phyloP scores from a whole-genome alignment of 345 rosid genomes.

The Citrus trifoliata region DNA sequence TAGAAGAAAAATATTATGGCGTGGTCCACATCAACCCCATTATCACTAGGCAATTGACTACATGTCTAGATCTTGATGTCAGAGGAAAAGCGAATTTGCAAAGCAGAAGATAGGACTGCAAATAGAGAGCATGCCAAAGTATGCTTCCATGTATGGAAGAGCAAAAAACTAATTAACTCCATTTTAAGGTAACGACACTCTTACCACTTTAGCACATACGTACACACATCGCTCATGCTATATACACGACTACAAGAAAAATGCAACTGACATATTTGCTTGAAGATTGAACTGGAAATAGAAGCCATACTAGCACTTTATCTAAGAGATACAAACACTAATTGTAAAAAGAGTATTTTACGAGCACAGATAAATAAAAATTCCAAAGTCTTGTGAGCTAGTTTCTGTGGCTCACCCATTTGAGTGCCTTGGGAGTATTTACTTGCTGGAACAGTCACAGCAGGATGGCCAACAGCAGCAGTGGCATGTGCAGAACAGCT shows the following conservation, averaged over 20 bases:
- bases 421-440: conserved; percentile 32
- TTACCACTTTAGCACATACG: not conserved
- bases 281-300: not conserved
- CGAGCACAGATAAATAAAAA: not conserved
- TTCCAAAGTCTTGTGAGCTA: not conserved
- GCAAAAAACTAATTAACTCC: not conserved
- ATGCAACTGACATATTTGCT: not conserved
- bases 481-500: conserved; percentile 23
- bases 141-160: not conserved
- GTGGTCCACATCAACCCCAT: not conserved
- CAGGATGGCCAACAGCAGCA: conserved; percentile 29
- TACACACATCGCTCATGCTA: not conserved
- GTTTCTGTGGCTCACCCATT: conserved; percentile 32
- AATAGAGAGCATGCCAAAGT: not conserved
- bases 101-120: not conserved
- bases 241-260: not conserved
- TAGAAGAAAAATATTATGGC: not conserved
- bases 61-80: not conserved
- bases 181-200: not conserved
- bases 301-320: not conserved
- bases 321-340: not conserved
- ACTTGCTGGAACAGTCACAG: conserved; percentile 14
- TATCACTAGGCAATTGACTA: not conserved
- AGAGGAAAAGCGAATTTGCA: not conserved
- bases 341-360: not conserved